Evolutionary conservation across 2,329 filamentous ascomycete genomes (phyloP).

Genomic region (Fusarium sp.): DNA sequence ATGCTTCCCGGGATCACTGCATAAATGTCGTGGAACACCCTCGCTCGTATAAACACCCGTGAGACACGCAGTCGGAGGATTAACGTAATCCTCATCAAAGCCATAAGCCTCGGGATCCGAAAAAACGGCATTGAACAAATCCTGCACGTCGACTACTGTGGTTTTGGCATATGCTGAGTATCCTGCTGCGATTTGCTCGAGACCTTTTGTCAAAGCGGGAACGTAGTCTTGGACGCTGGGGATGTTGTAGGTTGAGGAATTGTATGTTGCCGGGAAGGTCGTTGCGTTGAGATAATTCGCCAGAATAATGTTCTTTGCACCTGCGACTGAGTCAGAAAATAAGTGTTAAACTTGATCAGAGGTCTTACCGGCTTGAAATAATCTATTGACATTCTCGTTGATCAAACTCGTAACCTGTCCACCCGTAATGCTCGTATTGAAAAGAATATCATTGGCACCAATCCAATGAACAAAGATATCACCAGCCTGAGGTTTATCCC

Average conservation of each 20-base stretch:
- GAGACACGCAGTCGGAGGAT: slow-evolving; percentile 29
- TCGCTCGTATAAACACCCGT: slow-evolving; percentile 26
- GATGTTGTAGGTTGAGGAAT: slow-evolving; percentile 12
- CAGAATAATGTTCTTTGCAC: slow-evolving; percentile 20
- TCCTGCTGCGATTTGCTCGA: slow-evolving; percentile 10
- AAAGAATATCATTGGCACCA: slow-evolving; percentile 31
- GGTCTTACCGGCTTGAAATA: slow-evolving; percentile 19
- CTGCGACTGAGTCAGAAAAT: neutral
- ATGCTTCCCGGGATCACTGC: slow-evolving; percentile 26
- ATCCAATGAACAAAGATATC: slow-evolving; percentile 37
- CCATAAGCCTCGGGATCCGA: slow-evolving; percentile 1
- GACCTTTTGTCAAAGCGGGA: neutral
- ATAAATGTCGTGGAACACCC: slow-evolving; percentile 16
- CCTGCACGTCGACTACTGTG: slow-evolving; percentile 5
- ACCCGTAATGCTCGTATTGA: slow-evolving; percentile 31
- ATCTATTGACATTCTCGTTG: slow-evolving; percentile 4
- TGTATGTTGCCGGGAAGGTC: slow-evolving; percentile 22
- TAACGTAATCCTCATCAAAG: slow-evolving; percentile 15
- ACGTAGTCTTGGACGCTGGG: slow-evolving; percentile 11
- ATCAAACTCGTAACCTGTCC: slow-evolving; percentile 20
- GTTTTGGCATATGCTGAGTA: slow-evolving; percentile 15
- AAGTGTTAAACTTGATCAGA: accelerated
- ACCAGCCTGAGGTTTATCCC: neutral
- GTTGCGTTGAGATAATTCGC: slow-evolving; percentile 27
- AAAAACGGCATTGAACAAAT: slow-evolving; percentile 4